Conservation (phyloP, 2,329 filamentous ascomycete genomes). For the Stachybotrys chartarum region DNA sequence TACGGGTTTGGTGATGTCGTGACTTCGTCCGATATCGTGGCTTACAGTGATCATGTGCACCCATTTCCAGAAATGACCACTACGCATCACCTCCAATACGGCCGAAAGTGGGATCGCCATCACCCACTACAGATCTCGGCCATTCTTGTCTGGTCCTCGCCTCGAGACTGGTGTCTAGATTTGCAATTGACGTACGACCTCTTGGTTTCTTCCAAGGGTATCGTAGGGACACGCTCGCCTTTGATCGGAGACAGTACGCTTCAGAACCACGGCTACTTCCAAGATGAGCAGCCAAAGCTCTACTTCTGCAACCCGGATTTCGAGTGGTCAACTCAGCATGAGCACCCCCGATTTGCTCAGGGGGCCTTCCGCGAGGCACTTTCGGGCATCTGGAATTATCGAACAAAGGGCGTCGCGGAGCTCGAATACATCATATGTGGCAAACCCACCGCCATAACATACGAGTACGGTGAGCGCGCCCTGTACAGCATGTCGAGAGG, state of each 20-base stretch:
- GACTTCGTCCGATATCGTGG: slow-evolving; percentile 25
- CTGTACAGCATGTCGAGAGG: slow-evolving; percentile 24
- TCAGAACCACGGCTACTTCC: slow-evolving; percentile 26
- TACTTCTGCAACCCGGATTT: slow-evolving; percentile 68
- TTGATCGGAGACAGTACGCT: slow-evolving; percentile 43
- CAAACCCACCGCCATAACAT: slow-evolving; percentile 58
- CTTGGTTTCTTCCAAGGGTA: slow-evolving; percentile 37
- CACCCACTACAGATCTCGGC: slow-evolving; percentile 29
- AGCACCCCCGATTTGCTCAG: slow-evolving; percentile 61
- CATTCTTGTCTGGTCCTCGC: slow-evolving; percentile 24
- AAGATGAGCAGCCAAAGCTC: slow-evolving; percentile 57
- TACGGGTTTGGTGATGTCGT: slow-evolving; percentile 29
- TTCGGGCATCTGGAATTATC: slow-evolving; percentile 53
- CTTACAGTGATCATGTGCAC: slow-evolving; percentile 14
- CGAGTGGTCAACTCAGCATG: slow-evolving; percentile 61
- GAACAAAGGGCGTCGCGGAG: slow-evolving; percentile 27
- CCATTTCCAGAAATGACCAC: slow-evolving; percentile 27
- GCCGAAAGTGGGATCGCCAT: slow-evolving; percentile 28
- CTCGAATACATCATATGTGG: slow-evolving; percentile 54
- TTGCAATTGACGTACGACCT: slow-evolving; percentile 22
- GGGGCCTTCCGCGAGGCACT: slow-evolving; percentile 61
- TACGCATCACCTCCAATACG: slow-evolving; percentile 23
- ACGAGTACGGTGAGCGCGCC: slow-evolving; percentile 57
- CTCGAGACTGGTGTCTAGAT: slow-evolving; percentile 27
- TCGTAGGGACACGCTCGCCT: slow-evolving; percentile 53